Evolutionary conservation across 805 yeast genomes (phyloP).

Genomic region (Hanseniaspora mollemarum): DNA sequence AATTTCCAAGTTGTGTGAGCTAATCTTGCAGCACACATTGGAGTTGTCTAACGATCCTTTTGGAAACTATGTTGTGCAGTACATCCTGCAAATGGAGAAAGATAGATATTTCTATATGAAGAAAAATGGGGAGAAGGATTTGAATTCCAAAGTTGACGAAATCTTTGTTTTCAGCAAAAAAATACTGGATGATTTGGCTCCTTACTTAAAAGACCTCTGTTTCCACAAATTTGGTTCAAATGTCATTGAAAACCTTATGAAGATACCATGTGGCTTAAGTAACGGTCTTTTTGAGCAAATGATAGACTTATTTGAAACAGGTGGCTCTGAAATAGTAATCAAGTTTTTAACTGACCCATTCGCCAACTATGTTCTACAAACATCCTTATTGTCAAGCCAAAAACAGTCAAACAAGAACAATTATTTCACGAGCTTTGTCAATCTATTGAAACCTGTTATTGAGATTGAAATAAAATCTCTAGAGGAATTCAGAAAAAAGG

Average conservation of each 20-base stretch:
- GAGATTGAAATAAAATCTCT: background rate
- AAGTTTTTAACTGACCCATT: constrained; percentile 74
- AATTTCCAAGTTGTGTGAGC: constrained; percentile 51
- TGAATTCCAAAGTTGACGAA: background rate
- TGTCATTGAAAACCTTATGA: constrained; percentile 79
- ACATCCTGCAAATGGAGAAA: constrained; percentile 40
- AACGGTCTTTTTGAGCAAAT: constrained; percentile 41
- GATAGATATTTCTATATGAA: background rate
- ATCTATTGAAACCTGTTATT: constrained; percentile 5
- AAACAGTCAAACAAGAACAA: constrained; percentile 26
- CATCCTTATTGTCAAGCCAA: constrained; percentile 47
- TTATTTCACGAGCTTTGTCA: background rate
- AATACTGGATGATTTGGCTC: background rate
- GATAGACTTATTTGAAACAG: constrained; percentile 18
- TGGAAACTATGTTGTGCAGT: constrained; percentile 95
- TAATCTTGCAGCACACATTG: constrained; percentile 58
- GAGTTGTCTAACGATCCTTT: constrained; percentile 78
- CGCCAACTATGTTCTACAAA: constrained; percentile 91
- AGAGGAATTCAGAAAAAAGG: background rate
- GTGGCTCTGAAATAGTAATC: constrained; percentile 29
- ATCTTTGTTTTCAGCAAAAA: background rate
- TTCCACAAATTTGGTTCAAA: constrained; percentile 88
- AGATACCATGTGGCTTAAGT: constrained; percentile 34
- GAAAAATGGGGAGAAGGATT: background rate
- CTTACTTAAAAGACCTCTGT: constrained; percentile 35